phyloP scores from a whole-genome alignment of 164 flowering plant genomes.

The Platanus orientalis region DNA sequence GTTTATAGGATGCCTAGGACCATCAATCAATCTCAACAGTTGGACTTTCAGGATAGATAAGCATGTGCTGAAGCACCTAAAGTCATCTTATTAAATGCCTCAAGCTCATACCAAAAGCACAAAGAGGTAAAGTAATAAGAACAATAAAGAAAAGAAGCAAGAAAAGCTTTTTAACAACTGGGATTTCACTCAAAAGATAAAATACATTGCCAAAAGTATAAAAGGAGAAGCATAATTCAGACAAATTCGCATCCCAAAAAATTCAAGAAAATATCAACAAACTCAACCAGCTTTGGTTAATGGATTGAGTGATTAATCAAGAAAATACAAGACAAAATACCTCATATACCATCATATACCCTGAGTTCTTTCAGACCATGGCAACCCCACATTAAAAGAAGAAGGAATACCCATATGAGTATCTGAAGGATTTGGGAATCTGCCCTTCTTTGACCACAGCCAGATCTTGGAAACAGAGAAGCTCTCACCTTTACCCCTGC shows the following conservation, averaged over 20 bases:
- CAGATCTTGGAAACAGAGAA: slow-evolving; percentile 89
- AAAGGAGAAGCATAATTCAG: slow-evolving; percentile 10
- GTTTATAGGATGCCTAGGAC: neutral
- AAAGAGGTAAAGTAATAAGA: no score
- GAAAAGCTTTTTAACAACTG: neutral
- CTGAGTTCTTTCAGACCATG: slow-evolving; percentile 25
- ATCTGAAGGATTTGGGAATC: slow-evolving; percentile 29
- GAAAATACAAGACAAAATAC: slow-evolving; percentile 15
- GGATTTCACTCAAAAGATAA: slow-evolving; percentile 12
- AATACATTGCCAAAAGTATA: slow-evolving; percentile 7
- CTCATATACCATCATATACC: slow-evolving; percentile 20
- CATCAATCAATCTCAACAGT: no score
- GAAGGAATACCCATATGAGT: slow-evolving; percentile 12
- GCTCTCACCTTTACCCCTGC: slow-evolving; percentile 61
- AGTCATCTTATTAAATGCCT: neutral
- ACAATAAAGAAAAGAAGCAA: no score
- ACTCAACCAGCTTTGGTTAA: slow-evolving; percentile 9
- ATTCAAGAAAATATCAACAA: neutral
- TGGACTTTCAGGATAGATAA: no score
- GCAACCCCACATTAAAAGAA: slow-evolving; percentile 22
- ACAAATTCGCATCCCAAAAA: slow-evolving; percentile 7
- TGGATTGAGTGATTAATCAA: slow-evolving; percentile 6
- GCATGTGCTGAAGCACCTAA: no score
- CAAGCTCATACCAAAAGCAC: neutral
- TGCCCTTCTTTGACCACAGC: slow-evolving; percentile 80